phyloP scores from a whole-genome alignment of 768 basidiomycete genomes.

The Boletus eberwhitei region DNA sequence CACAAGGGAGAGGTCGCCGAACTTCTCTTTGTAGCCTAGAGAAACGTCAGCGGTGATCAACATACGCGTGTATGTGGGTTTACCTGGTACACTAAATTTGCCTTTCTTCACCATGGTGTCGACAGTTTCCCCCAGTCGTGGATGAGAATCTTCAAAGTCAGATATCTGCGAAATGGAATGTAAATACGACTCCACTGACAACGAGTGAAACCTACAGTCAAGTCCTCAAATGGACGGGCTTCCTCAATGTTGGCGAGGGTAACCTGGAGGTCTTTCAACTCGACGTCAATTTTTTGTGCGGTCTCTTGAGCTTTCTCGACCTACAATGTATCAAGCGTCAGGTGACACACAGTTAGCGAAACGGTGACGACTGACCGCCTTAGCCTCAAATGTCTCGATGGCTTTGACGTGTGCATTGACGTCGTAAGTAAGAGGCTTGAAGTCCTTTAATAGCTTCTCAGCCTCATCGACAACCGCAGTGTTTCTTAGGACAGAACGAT shows the following conservation, averaged over 20 bases:
- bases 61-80: constrained; percentile 4
- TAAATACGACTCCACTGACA: not conserved
- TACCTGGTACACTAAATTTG: constrained; percentile 97
- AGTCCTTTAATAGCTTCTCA: constrained; percentile 82
- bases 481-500: constrained; percentile 91
- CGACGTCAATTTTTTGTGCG: constrained; percentile 82
- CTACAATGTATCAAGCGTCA: constrained; percentile 38
- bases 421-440: constrained; percentile 96
- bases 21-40: constrained; percentile 91
- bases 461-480: constrained; percentile 87
- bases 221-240: constrained; percentile 94
- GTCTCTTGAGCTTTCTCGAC: constrained; percentile 88
- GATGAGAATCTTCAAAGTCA: constrained; percentile 90
- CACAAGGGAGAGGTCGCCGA: constrained; percentile 90
- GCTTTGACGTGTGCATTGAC: constrained; percentile 86
- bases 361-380: constrained; percentile 68
- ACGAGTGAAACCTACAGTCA: constrained; percentile 64
- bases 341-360: not conserved
- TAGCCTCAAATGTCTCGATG: constrained; percentile 94
- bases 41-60: constrained; percentile 1
- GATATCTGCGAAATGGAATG: constrained; percentile 52
- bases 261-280: constrained; percentile 86
- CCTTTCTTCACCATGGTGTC: constrained; percentile 97
- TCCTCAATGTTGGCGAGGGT: constrained; percentile 97
- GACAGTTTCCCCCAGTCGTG: constrained; percentile 85